Conservation (phyloP, 208 protist species). For the Entamoeba dispar region DNA sequence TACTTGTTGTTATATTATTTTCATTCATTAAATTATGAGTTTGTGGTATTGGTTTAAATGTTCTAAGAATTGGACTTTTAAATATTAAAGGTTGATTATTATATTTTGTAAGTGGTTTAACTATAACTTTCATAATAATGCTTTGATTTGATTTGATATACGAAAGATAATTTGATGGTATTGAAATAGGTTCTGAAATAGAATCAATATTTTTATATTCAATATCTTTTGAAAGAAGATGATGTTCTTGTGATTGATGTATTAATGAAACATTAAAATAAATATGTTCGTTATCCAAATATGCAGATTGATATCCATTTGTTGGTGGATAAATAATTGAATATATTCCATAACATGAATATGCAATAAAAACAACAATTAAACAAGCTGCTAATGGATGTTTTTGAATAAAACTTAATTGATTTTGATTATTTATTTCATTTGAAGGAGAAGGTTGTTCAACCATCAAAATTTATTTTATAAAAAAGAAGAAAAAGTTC, state of each 20-base stretch:
- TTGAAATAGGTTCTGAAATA: background rate
- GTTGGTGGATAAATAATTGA: background rate
- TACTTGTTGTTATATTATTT: background rate
- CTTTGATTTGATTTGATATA: background rate
- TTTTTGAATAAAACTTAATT: background rate
- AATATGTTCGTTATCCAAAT: background rate
- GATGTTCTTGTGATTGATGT: background rate
- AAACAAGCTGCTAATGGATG: background rate
- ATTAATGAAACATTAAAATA: background rate
- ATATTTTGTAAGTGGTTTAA: background rate
- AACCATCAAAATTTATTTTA: too few species aligned
- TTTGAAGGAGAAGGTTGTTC: too few species aligned
- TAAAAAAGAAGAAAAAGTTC: too few species aligned
- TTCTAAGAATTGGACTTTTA: background rate
- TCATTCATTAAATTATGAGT: background rate
- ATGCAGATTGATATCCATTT: background rate
- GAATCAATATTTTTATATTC: background rate
- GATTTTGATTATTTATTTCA: too few species aligned
- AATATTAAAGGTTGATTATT: background rate
- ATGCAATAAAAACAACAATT: background rate
- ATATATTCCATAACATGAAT: background rate
- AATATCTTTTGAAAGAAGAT: background rate
- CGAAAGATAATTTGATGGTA: background rate
- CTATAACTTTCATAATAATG: background rate
- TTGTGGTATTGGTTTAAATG: background rate